A percentile compares a stretch with the other conserved stretches of the same genome.
Evolutionary conservation across 306 rosid species (phyloP).

Genomic region (Quercus berberidifolia): DNA sequence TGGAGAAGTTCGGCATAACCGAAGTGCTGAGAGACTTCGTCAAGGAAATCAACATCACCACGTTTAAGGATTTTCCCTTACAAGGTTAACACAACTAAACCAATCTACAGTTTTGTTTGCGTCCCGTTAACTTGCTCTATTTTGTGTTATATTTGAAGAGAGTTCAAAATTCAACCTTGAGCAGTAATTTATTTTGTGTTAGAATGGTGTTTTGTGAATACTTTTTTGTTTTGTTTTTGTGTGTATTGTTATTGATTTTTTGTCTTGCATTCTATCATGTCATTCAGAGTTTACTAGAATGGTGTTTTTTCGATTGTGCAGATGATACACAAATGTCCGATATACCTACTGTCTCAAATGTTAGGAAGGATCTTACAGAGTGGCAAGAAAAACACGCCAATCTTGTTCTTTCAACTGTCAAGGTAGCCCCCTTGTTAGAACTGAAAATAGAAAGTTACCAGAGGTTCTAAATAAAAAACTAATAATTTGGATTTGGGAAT

Average conservation of each 20-base stretch:
- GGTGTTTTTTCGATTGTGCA: constrained; percentile 26
- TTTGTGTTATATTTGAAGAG: no score
- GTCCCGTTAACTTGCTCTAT: no score
- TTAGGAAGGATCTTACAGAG: constrained; percentile 64
- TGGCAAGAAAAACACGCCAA: constrained; percentile 76
- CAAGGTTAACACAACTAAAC: constrained; percentile 22
- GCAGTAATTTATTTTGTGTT: no score
- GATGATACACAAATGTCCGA: constrained; percentile 53
- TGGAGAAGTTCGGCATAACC: constrained; percentile 50
- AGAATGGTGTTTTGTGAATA: no score
- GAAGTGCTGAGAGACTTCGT: constrained; percentile 65
- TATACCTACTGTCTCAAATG: constrained; percentile 53
- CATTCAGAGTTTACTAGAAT: constrained; percentile 5
- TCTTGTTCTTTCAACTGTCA: constrained; percentile 57
- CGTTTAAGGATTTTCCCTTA: constrained; percentile 59
- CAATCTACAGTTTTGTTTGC: no score
- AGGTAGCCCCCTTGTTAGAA: constrained; percentile 36
- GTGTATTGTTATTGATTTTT: neutral
- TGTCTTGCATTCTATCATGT: neutral
- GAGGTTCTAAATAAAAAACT: no score
- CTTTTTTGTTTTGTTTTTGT: no score
- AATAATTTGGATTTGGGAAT: no score
- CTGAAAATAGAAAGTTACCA: no score
- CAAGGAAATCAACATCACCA: constrained; percentile 52
- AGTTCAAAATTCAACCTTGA: no score